These are phyloP conservation scores for Laguncularia racemosa DNA, from an alignment of 345 rosid genomes.

Conservation along the genomic window DNA sequence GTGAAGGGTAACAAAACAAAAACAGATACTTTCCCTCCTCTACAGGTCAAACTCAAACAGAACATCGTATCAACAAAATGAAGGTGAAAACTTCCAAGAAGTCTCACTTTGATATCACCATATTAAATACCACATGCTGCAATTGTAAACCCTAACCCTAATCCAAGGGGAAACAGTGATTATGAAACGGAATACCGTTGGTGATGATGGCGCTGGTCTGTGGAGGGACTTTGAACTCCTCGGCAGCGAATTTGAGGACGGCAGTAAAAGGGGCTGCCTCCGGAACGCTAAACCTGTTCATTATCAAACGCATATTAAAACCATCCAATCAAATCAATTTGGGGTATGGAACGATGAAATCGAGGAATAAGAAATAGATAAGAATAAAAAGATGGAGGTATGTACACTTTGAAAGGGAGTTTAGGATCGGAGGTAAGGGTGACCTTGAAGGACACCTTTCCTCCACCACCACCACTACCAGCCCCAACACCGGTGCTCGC, in stretches of 20 bases:
- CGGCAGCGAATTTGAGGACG: slow-evolving; percentile 87
- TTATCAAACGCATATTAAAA: neutral
- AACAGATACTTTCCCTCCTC: too few species aligned
- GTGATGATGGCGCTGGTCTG: slow-evolving; percentile 99
- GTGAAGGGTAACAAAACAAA: too few species aligned
- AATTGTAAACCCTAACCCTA: too few species aligned
- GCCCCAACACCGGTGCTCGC: slow-evolving; percentile 30
- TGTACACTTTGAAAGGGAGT: slow-evolving; percentile 96
- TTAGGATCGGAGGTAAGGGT: slow-evolving; percentile 97
- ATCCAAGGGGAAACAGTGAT: neutral
- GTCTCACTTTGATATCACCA: too few species aligned
- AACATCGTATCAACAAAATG: too few species aligned
- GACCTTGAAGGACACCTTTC: slow-evolving; percentile 91
- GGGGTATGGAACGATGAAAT: neutral
- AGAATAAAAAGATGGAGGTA: slow-evolving; percentile 1
- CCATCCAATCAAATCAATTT: neutral
- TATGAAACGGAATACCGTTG: slow-evolving; percentile 42
- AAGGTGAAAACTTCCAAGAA: too few species aligned
- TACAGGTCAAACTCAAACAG: too few species aligned
- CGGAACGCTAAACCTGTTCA: slow-evolving; percentile 84
- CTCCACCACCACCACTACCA: slow-evolving; percentile 51
- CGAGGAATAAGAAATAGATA: neutral
- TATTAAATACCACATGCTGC: too few species aligned
- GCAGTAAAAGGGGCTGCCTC: slow-evolving; percentile 99
- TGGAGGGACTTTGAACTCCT: slow-evolving; percentile 97